Conservation (phyloP, 345 rosid species). For the Eucalyptus melliodora region DNA sequence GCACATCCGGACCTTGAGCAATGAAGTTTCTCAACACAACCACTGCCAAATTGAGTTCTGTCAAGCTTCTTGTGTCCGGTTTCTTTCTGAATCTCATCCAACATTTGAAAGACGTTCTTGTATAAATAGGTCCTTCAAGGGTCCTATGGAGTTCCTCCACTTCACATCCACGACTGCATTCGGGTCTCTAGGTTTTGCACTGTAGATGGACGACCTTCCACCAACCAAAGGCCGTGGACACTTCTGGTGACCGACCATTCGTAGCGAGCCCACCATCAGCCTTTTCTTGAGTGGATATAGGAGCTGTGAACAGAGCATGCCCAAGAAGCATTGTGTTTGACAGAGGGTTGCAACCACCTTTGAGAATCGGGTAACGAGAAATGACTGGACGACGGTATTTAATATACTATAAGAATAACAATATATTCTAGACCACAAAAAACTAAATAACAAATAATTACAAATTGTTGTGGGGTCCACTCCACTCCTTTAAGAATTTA, state of each 20-base stretch:
- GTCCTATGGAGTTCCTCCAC: not conserved
- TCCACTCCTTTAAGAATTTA: too few relatives aligned
- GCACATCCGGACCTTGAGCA: not conserved
- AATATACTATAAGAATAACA: accelerated
- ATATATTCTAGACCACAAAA: too few relatives aligned
- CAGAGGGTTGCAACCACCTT: not conserved
- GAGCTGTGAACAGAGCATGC: not conserved
- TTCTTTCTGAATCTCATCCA: not conserved
- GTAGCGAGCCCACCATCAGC: not conserved
- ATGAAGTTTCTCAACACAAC: not conserved
- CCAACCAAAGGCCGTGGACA: not conserved
- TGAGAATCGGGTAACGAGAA: not conserved
- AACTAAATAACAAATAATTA: too few relatives aligned
- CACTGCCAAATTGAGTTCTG: not conserved
- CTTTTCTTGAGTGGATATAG: not conserved
- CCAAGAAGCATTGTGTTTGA: not conserved
- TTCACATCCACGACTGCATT: not conserved
- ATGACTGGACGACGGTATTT: accelerated
- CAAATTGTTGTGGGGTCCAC: accelerated
- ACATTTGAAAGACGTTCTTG: not conserved
- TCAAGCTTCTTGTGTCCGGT: not conserved
- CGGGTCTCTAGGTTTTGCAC: not conserved
- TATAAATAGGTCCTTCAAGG: not conserved
- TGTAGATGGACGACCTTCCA: not conserved
- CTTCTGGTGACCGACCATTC: too few relatives aligned